These are phyloP conservation scores for Diddensiella transvaalensis DNA, from an alignment of 805 yeast genomes.

Conservation along the genomic window DNA sequence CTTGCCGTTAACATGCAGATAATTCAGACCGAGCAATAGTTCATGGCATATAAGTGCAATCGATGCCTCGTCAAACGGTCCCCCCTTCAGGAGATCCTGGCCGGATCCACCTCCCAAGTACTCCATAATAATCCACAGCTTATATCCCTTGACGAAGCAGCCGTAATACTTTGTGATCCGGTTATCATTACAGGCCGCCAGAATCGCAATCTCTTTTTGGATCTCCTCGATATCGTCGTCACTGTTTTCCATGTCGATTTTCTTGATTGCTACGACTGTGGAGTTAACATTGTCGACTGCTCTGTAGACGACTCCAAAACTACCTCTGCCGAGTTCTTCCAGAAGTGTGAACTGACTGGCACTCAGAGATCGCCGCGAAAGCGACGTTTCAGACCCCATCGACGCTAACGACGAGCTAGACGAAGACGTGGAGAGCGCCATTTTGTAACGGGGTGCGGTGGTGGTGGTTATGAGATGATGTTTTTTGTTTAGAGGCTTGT, in stretches of 20 bases:
- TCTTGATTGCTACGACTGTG: slow-evolving; percentile 20
- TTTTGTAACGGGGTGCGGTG: too few species aligned
- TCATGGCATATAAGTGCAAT: slow-evolving; percentile 54
- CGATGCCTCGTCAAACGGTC: slow-evolving; percentile 52
- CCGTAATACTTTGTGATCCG: slow-evolving; percentile 69
- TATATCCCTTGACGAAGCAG: slow-evolving; percentile 63
- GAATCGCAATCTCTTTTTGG: slow-evolving; percentile 64
- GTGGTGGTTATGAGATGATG: too few species aligned
- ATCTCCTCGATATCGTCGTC: slow-evolving; percentile 70
- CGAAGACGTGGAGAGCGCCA: slow-evolving; percentile 10
- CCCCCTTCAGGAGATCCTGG: slow-evolving; percentile 49
- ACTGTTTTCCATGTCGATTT: slow-evolving; percentile 64
- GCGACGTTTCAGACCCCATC: slow-evolving; percentile 2
- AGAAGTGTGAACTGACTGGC: slow-evolving; percentile 46
- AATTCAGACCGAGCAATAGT: slow-evolving; percentile 56
- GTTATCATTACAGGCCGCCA: slow-evolving; percentile 60
- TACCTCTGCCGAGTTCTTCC: slow-evolving; percentile 69
- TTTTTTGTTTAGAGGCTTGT: too few species aligned
- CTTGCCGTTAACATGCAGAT: slow-evolving; percentile 64
- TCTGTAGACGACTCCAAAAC: slow-evolving; percentile 71
- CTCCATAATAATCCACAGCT: slow-evolving; percentile 80
- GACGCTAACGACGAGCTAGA: slow-evolving; percentile 6
- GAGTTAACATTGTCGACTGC: slow-evolving; percentile 46
- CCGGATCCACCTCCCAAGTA: slow-evolving; percentile 76
- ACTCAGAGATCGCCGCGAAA: slow-evolving; percentile 20